These are phyloP conservation scores for Lachnellula cervina DNA, from an alignment of 2,329 filamentous ascomycete genomes.

Conservation along the genomic window DNA sequence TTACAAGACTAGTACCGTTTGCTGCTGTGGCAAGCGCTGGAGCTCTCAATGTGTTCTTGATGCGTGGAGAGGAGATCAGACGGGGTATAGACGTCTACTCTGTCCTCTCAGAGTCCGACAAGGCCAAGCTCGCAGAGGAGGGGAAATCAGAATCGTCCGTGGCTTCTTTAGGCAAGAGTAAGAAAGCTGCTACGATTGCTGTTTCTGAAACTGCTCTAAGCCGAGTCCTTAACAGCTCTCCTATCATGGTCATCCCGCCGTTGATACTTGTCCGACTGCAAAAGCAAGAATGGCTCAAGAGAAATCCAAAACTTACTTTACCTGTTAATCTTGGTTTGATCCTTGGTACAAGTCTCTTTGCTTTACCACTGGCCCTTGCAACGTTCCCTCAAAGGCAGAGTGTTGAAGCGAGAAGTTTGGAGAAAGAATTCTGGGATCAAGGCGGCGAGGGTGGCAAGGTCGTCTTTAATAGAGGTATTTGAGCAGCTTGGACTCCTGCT, in stretches of 20 bases:
- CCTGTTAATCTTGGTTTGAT: conserved; percentile 87
- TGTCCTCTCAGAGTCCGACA: conserved; percentile 66
- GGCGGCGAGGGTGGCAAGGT: conserved; percentile 78
- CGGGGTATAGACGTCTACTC: conserved; percentile 91
- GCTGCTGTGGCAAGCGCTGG: conserved; percentile 90
- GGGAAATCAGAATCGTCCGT: conserved; percentile 61
- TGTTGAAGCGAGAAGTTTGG: conserved; percentile 69
- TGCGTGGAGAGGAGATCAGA: conserved; percentile 94
- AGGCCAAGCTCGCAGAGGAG: conserved; percentile 49
- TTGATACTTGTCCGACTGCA: conserved; percentile 81
- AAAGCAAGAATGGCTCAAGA: conserved; percentile 74
- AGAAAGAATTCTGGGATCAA: conserved; percentile 78
- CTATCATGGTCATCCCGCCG: conserved; percentile 95
- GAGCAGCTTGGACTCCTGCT: conserved; percentile 1
- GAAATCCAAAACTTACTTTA: conserved; percentile 68
- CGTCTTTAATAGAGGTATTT: conserved; percentile 97
- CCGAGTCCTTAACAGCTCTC: conserved; percentile 87
- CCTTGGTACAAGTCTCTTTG: conserved; percentile 78
- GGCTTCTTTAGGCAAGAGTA: conserved; percentile 75
- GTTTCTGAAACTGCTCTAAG: conserved; percentile 91
- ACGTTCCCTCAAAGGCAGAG: conserved; percentile 90
- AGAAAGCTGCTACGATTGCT: conserved; percentile 80
- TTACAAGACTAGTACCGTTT: conserved; percentile 88
- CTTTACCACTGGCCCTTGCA: conserved; percentile 81
- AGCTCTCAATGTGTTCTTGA: conserved; percentile 91